A percentile compares a stretch with the other conserved stretches of the same genome.
phyloP scores from a whole-genome alignment of 441 rosid genomes.

The Macaranga tanarius region DNA sequence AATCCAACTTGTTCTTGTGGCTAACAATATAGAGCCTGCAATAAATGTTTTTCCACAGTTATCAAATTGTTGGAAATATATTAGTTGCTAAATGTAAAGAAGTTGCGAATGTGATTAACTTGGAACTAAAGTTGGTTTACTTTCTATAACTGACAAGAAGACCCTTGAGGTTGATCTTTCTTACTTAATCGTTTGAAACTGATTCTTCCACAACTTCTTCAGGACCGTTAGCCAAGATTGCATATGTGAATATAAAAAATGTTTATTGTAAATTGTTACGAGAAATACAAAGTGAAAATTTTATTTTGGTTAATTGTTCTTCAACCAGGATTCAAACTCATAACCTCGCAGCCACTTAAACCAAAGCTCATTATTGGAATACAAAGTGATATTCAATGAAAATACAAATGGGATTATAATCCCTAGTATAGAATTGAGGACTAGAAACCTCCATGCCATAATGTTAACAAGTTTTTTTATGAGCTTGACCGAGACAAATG shows the following conservation, averaged over 20 bases:
- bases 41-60: neutral
- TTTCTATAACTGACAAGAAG: neutral
- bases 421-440: no score
- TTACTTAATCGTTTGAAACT: neutral
- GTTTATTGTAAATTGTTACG: neutral
- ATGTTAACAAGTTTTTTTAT: conserved; percentile 47
- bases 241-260: neutral
- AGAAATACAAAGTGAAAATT: no score
- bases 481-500: conserved; percentile 66
- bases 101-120: neutral
- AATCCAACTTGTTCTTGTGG: neutral
- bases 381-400: no score
- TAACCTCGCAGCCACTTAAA: no score
- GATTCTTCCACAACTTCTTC: neutral
- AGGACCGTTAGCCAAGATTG: neutral
- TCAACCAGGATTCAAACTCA: no score
- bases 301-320: no score
- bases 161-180: neutral
- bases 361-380: no score
- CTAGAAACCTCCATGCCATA: no score
- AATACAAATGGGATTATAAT: no score
- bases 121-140: neutral
- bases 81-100: neutral
- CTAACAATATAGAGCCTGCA: neutral
- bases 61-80: neutral